A percentile compares a stretch with the other conserved stretches of the same genome.
Evolutionary conservation across 2,329 filamentous ascomycete genomes (phyloP).

Genomic region (Phyllosticta citribraziliensis): DNA sequence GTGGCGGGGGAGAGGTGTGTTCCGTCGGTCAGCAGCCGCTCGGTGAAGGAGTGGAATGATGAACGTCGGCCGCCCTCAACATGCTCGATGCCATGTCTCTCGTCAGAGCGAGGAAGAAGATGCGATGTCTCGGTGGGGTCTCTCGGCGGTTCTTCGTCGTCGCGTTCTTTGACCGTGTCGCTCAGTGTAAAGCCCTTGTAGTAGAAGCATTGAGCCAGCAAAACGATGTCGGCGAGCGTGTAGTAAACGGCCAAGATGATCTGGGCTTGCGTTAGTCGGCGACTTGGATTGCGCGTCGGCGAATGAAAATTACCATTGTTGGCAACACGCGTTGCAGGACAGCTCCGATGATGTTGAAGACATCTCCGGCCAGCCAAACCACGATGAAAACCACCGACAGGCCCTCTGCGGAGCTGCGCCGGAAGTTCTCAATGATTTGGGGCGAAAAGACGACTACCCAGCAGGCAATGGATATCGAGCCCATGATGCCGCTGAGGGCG

Average conservation of each 20-base stretch:
- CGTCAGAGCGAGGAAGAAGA: conserved; percentile 20
- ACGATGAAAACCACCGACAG: conserved; percentile 86
- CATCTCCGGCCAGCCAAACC: conserved; percentile 86
- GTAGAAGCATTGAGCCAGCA: conserved; percentile 87
- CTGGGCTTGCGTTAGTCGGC: conserved; percentile 26
- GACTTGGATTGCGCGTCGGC: neutral
- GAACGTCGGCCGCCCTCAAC: conserved; percentile 22
- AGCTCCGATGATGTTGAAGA: conserved; percentile 93
- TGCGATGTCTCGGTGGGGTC: conserved; percentile 26
- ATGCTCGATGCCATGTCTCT: conserved; percentile 14
- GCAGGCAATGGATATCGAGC: conserved; percentile 91
- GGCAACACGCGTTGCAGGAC: conserved; percentile 84
- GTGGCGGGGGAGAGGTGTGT: conserved; percentile 72
- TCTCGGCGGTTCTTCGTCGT: conserved; percentile 14
- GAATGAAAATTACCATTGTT: conserved; percentile 57
- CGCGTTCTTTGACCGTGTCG: conserved; percentile 22
- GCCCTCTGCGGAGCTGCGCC: conserved; percentile 72
- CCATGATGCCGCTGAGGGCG: conserved; percentile 85
- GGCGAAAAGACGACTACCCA: conserved; percentile 96
- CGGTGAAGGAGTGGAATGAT: conserved; percentile 28
- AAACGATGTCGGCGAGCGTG: conserved; percentile 79
- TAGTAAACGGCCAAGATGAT: conserved; percentile 92
- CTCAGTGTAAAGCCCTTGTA: conserved; percentile 65
- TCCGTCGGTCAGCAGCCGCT: conserved; percentile 50
- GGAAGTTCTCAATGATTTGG: conserved; percentile 93